Evolutionary conservation across 1,284 basidiomycete genomes (phyloP), one percentile per base, ranked within the genome.

Genomic region (Paramarasmius palmivorus): DNA sequence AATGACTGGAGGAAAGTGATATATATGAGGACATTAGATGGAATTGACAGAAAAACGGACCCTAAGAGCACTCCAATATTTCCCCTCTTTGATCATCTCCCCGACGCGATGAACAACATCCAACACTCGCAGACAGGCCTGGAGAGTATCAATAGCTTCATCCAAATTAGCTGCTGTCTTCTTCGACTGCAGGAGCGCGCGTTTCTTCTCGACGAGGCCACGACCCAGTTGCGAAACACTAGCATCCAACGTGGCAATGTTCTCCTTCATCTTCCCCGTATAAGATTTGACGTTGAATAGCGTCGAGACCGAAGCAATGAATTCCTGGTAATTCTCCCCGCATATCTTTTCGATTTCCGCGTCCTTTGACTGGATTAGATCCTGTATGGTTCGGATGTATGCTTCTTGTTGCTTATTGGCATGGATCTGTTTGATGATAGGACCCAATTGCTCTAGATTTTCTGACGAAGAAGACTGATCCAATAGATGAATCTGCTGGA

Each of bases 321-420:
- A 99, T 69, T 99, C 97, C 74, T 96, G 93, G 68, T 99, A 98
- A 70, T 98, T 98, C 62, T 91, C 89, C 55, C 89, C 85, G 72
- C 97, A 99, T 71, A 98, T 95, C 56, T 83, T 85, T 74, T 98
- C 93, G 65, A 99, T 99, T 72, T 99, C 95, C 54, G 82, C 79
- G 68, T 99, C 97, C 73, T 98, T 98, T 59, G 93, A 86, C 63
- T 91, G 85, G 48, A 98, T 91, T 63, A 98, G 92, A 17, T 77
- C 79, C 62, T 93, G 90, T 48, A 98, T 77, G 39, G 90, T 92
- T 42, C 90, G 84, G 34, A 99, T 81, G 70, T 95, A 99, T 12
- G 87, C 83, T 57, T 98, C 94, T 65, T 98, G 94, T 64, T 95
- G 93, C 45, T 90, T 79, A 59, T 88, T 92, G 62, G 88, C 83